Evolutionary conservation across 768 basidiomycete genomes (phyloP).

Genomic region (Suillus clintonianus): DNA sequence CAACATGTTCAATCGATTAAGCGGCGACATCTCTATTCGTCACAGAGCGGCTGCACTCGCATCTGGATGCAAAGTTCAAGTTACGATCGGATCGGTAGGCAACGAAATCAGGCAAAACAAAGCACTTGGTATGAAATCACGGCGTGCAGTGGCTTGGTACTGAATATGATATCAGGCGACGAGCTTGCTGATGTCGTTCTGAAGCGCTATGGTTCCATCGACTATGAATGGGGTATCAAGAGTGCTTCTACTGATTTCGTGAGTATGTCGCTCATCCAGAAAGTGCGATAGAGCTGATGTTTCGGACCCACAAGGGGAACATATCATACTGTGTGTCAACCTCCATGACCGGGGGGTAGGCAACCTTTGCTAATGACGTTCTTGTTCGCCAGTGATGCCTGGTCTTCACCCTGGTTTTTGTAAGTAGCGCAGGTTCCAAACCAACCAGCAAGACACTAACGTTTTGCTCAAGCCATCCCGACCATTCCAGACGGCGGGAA

Average conservation of each 20-base stretch:
- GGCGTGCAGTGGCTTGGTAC: neutral
- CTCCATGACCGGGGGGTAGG: neutral
- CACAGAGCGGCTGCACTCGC: conserved; percentile 61
- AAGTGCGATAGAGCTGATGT: neutral
- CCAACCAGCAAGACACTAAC: neutral
- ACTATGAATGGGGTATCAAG: conserved; percentile 62
- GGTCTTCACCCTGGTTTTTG: conserved; percentile 65
- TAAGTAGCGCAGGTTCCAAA: conserved; percentile 3
- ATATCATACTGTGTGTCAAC: conserved; percentile 58
- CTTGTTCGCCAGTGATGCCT: conserved; percentile 38
- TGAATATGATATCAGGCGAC: conserved; percentile 41
- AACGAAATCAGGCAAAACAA: conserved; percentile 65
- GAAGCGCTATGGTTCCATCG: conserved; percentile 56
- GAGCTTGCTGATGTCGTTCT: conserved; percentile 60
- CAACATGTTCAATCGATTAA: neutral
- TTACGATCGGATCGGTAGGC: conserved; percentile 34
- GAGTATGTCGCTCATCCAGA: conserved; percentile 24
- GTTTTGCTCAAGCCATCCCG: conserved; percentile 56
- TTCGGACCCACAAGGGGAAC: conserved; percentile 31
- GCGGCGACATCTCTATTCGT: neutral
- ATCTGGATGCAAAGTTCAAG: conserved; percentile 55
- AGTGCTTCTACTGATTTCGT: conserved; percentile 80
- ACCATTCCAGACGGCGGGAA: conserved; percentile 67
- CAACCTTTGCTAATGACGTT: conserved; percentile 10
- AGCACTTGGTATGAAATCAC: conserved; percentile 45